Evolutionary conservation across 345 rosid species (phyloP), one percentile per base, ranked within the genome.

Genomic region (Mangifera indica): DNA sequence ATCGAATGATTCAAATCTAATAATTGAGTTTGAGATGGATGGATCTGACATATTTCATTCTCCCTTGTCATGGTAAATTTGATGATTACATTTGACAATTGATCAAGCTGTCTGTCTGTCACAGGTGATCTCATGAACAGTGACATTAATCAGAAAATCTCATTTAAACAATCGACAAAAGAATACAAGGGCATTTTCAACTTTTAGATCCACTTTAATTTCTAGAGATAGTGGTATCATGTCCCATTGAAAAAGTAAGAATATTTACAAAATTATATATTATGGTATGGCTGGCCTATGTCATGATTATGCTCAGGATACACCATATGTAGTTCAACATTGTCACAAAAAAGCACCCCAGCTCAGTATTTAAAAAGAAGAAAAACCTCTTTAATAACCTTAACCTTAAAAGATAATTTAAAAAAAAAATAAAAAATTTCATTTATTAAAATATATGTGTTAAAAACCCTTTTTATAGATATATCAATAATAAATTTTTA

Each of bases 1-100:
- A 3, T 34, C 4, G 0, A 37, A 37, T 37, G 5, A 5, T 15
- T 61, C 15, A 61, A 61, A 12, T 40, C 66, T 24, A 62, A 62
- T 62, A 62, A 62, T 62, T 62, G 48, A 37, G 42, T 37, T 62
- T 62, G 48, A 37, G 42, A 37, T 37, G 42, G 40, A 34, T 34
- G 40, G 8, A 37, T 6, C 1, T 37, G 42, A 37, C 42, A 34
- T 34, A 34, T 5, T 0, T 34, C 37, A 40, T 62, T 20, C 20
- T 56, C 11, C 60, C 26, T 34, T 61, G n/a, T 61, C 46, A 40
- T 65, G 26, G 40, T 17, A 66, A 18, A 15, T 26, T 48, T 46
- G 56, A 46, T 64, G 68, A 54, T 29, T 62, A 26, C 20, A 40
- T 17, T 10, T 24, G 37, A 64, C 24, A 17, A 64, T 24, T 24